Evolutionary conservation across 345 rosid genomes (phyloP), one percentile per base, ranked within the genome.

Genomic region (Linum tenue): DNA sequence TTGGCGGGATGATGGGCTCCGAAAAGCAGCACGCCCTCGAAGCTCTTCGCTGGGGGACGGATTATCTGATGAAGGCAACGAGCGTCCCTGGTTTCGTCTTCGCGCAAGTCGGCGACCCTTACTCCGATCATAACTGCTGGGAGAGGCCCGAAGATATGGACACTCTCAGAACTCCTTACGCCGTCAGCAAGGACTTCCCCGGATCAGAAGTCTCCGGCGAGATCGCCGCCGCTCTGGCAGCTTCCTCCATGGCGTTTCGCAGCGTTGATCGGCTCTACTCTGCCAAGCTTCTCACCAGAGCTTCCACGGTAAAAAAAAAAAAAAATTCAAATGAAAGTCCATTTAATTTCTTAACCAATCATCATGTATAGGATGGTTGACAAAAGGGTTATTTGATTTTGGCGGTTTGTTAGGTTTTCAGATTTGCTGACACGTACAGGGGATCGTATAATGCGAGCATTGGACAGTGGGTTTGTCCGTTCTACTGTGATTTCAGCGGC

Each of bases 121-220:
- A 50, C 12, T 67, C 55, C 12, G 76, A 72, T 39, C 71, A 72
- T 41, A 63, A 39, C 41, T 72, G 76, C 64, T 72, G 71, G 76
- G 71, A 72, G 59, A 72, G 76, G 51, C 76, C 76, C 8, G 76
- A 72, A 43, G 71, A 72, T 64, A 72, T 72, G 76, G 76, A 72
- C 61, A 67, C 76, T 3, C 64, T 68, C 31, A 50, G 76, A 64
- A 63, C 64, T 2, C 43, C 76, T 37, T 67, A 37, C 7, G 76
- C 76, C 3, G 71, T 64, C 43, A 67, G 65, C 37, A 59, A 63
- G 56, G 8, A 58, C 6, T 72, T 72, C 31, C 76, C 76, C 2
- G 75, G 71, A n/a, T 72, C 71, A 0, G 76, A 72, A 62, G 72
- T 72, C 39, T 67, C 72, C 14, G 68, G 55, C 3, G 76, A 72